A percentile compares a stretch with the other conserved stretches of the same genome.
Evolutionary conservation across 768 basidiomycete genomes (phyloP).

Genomic region (Leccinum disarticulatum): DNA sequence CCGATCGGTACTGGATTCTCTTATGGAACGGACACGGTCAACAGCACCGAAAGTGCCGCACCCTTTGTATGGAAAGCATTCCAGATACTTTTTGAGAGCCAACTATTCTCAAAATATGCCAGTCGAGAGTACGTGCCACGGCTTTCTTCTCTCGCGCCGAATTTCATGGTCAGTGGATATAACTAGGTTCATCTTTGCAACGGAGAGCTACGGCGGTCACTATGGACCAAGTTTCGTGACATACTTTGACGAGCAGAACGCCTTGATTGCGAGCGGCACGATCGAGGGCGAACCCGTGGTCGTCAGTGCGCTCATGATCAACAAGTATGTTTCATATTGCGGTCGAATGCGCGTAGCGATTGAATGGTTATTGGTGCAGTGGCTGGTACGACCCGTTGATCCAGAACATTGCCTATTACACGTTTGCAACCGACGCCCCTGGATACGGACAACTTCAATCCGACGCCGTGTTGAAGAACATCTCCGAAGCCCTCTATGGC

Average conservation of each 20-base stretch:
- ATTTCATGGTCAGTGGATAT: background rate
- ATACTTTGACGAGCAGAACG: slow-evolving; percentile 63
- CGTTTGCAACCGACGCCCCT: slow-evolving; percentile 60
- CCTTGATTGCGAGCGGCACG: slow-evolving; percentile 42
- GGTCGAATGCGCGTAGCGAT: background rate
- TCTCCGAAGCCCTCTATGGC: slow-evolving; percentile 51
- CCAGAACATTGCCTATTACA: slow-evolving; percentile 59
- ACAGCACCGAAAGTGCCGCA: slow-evolving; percentile 50
- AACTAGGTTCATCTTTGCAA: slow-evolving; percentile 57
- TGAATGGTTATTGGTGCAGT: slow-evolving; percentile 30
- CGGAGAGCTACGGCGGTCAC: slow-evolving; percentile 69
- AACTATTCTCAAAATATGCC: slow-evolving; percentile 49
- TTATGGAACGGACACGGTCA: slow-evolving; percentile 54
- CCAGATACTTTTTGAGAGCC: slow-evolving; percentile 61
- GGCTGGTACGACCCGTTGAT: slow-evolving; percentile 68
- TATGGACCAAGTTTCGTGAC: slow-evolving; percentile 65
- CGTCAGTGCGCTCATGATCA: slow-evolving; percentile 64
- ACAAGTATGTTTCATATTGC: slow-evolving; percentile 42
- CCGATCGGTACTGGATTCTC: slow-evolving; percentile 69
- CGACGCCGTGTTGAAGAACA: slow-evolving; percentile 40
- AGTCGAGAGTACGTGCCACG: slow-evolving; percentile 46
- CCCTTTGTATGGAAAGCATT: slow-evolving; percentile 61
- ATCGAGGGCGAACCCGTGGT: slow-evolving; percentile 50
- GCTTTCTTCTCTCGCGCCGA: background rate
- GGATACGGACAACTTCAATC: slow-evolving; percentile 64